Conservation (phyloP, 768 basidiomycete genomes). For the Boletus subcaerulescens region DNA sequence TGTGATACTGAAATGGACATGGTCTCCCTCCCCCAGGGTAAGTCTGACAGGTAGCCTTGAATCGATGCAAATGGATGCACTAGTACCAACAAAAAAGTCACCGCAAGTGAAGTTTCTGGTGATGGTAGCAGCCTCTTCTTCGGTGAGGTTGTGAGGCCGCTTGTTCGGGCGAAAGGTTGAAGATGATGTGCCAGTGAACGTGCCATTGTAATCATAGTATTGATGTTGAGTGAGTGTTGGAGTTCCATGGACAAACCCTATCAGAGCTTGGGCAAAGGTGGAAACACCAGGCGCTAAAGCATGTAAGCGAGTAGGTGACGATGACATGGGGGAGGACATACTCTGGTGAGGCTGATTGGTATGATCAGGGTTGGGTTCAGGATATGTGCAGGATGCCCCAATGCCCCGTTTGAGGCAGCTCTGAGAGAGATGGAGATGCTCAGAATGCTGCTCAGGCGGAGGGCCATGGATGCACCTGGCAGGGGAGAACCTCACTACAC, state of each 20-base stretch:
- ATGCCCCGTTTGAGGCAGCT: conserved; percentile 81
- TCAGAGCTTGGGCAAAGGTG: conserved; percentile 36
- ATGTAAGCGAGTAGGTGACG: conserved; percentile 5
- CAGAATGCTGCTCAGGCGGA: conserved; percentile 3
- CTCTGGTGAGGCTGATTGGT: conserved; percentile 33
- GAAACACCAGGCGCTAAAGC: conserved; percentile 34
- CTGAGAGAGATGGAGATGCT: conserved; percentile 34
- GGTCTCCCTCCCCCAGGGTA: conserved; percentile 78
- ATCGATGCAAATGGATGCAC: conserved; percentile 80
- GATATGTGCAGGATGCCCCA: conserved; percentile 67
- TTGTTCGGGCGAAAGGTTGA: conserved; percentile 80
- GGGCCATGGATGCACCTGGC: conserved; percentile 51
- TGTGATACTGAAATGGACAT: conserved; percentile 65
- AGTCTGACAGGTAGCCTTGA: conserved; percentile 76
- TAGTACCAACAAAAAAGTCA: conserved; percentile 78
- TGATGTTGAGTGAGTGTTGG: conserved; percentile 54
- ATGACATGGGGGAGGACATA: conserved; percentile 11
- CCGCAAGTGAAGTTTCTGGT: conserved; percentile 79
- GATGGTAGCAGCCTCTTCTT: conserved; percentile 81
- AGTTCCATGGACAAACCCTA: conserved; percentile 37
- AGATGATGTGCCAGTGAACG: conserved; percentile 65
- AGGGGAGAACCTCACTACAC: conserved; percentile 79
- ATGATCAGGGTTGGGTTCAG: conserved; percentile 67
- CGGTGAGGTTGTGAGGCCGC: conserved; percentile 74
- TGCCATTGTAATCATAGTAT: conserved; percentile 76